Evolutionary conservation across 108 stramenopile genomes (phyloP).

Genomic region (Bacterosira constricta): DNA sequence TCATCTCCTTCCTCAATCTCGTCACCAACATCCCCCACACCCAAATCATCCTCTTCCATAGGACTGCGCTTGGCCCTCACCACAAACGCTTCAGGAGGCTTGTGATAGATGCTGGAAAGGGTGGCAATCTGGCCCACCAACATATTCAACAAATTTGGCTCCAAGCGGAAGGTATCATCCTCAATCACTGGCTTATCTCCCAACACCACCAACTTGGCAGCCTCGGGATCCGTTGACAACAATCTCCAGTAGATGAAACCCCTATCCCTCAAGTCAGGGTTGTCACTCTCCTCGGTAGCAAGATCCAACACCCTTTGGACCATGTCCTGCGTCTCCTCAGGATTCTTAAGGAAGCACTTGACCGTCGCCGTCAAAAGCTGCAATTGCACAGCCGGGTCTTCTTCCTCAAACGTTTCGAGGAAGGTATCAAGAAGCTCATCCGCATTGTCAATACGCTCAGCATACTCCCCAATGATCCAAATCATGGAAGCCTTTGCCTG

Average conservation of each 20-base stretch:
- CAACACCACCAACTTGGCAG: conserved; percentile 97
- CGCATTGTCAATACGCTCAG: conserved; percentile 99
- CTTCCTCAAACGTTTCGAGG: conserved; percentile 96
- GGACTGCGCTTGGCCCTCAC: conserved; percentile 67
- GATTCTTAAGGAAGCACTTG: conserved; percentile 99
- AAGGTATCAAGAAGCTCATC: conserved; percentile 98
- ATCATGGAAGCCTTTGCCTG: conserved; percentile 98
- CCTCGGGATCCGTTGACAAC: conserved; percentile 95
- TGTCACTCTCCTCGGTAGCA: conserved; percentile 98
- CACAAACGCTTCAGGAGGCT: conserved; percentile 99
- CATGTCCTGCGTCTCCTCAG: conserved; percentile 98
- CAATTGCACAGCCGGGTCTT: conserved; percentile 95
- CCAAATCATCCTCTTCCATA: conserved; percentile 40
- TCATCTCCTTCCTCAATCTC: conserved; percentile 80
- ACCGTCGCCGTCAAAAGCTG: conserved; percentile 98
- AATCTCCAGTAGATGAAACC: conserved; percentile 99
- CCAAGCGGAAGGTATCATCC: conserved; percentile 96
- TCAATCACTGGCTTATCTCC: conserved; percentile 98
- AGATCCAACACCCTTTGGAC: conserved; percentile 95
- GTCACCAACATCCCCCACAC: conserved; percentile 54
- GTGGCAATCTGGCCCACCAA: conserved; percentile 96
- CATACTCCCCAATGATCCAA: conserved; percentile 99
- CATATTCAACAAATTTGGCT: conserved; percentile 90
- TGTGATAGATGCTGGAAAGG: conserved; percentile 95
- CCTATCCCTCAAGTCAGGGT: conserved; percentile 98